Base-by-base conservation (phyloP, 2,329 filamentous ascomycete genomes). In the Penicillium sp. region DNA sequence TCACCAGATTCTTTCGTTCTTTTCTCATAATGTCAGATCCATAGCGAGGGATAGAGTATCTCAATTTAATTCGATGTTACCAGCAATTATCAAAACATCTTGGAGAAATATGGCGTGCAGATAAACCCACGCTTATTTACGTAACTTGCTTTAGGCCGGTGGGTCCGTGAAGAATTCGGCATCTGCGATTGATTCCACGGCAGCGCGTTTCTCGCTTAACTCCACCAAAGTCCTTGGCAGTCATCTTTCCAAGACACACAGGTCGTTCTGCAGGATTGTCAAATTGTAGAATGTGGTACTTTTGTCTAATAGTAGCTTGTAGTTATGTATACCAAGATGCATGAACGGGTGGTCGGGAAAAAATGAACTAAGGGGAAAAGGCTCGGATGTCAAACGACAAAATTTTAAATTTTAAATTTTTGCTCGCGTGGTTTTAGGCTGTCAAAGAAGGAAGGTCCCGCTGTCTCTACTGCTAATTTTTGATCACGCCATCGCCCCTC, bases 401-500 rank as follows among this genome's bases (percentile, higher is more conserved):
- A n/a, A n/a, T n/a, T n/a, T n/a, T n/a, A n/a, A n/a, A n/a, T n/a
- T 29, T 45, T 31, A 21, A 31, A 31, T 11, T 45, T 19, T 31
- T 31, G 24, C 42, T 45, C 42, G 24, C 42, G 28, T 45, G 42
- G 42, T 29, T 45, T 45, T 24, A 16, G 42, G 10, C 28, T 45
- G 24, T 45, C 42, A 45, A 44, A 44, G 37, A 28, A 31, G 42
- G 42, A 45, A 45, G 28, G 42, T 45, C 42, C 42, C 42, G 42
- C 42, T 45, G 42, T 31, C 26, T 16, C 24, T 9, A 16, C 42
- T 45, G 42, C 28, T 45, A 21, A 31, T 21, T 31, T 19, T 10
- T 31, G 42, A 45, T n/a, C 42, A 45, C 42, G 42, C 42, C 26
- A 45, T 45, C 42, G 42, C 26, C 16, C 42, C 42, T 45, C 42